Evolutionary conservation across 2,329 filamentous ascomycete genomes (phyloP), one percentile per base, ranked within the genome.

Genomic region (Fusarium sp.): DNA sequence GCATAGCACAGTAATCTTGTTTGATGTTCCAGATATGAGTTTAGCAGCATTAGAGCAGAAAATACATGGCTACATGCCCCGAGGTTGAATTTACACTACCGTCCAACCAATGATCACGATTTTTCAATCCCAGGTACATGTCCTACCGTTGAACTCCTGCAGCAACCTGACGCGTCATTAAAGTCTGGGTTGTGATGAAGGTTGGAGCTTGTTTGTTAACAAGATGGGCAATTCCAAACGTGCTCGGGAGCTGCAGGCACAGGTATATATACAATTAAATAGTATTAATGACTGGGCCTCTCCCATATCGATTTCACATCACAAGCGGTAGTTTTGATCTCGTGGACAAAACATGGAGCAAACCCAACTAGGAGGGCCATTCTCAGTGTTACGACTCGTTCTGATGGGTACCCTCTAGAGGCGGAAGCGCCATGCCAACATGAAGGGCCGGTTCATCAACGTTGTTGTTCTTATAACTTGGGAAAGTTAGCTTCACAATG

Each of bases 361-460:
- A 22, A 2, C 3, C 20, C 13, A 45, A 22, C 14, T 22, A 47
- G 4, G 14, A 10, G 8, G 16, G 5, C 14, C 7, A 4, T 47
- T 25, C 22, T 10, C 22, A 7, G 4, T 16, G 4, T 9, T 18
- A 25, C 14, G 22, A 6, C 5, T 9, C 8, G 2, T 5, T 16
- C 14, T 10, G 13, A 25, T 16, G 42, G 5, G 5, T 8, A 6
- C 4, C 14, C 7, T 25, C 14, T 25, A 47, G 42, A 10, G 42
- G 42, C 8, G 45, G 45, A 9, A 50, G 22, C 1, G 80, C 82
- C 76, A 85, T 83, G 10, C 85, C 85, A 31, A 85, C 77, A 56
- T 85, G 66, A 40, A 86, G 71, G 11, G 83, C 82, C 33, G 84
- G 82, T 68, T 85, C 79, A 16, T 82, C 76, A 31, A 85, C 75